Conservation (phyloP, 805 yeast species). For the Nakazawaea ambrosiae region DNA sequence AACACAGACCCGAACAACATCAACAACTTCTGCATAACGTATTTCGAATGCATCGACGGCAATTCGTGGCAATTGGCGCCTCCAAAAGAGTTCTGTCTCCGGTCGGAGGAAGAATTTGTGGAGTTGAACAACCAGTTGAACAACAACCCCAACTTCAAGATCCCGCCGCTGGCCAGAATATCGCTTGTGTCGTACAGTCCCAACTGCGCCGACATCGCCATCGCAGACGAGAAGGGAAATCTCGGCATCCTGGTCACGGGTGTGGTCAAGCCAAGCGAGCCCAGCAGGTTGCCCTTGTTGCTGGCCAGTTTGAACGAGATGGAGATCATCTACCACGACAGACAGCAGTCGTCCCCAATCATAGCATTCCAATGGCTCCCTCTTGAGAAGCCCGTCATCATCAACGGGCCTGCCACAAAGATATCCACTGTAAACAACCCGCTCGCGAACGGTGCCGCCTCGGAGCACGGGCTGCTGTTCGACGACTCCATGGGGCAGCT, state of each 20-base stretch:
- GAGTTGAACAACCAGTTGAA: conserved; percentile 1
- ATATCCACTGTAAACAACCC: conserved; percentile 16
- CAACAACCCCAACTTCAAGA: conserved; percentile 24
- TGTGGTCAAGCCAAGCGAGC: conserved; percentile 27
- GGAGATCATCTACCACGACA: conserved; percentile 43
- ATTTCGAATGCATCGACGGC: conserved; percentile 71
- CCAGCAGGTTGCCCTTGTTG: conserved; percentile 20
- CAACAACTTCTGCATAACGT: conserved; percentile 48
- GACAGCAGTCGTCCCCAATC: conserved; percentile 21
- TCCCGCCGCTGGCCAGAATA: conserved; percentile 20
- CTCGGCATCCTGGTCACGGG: conserved; percentile 51
- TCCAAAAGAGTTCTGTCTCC: conserved; percentile 32
- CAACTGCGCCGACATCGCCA: conserved; percentile 74
- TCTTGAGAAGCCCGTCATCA: conserved; percentile 58
- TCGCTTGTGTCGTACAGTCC: conserved; percentile 64
- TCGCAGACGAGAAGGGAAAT: conserved; percentile 67
- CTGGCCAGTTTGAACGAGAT: conserved; percentile 31
- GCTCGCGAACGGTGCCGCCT: conserved; percentile 27
- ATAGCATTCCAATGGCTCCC: conserved; percentile 68
- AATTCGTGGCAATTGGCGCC: conserved; percentile 69
- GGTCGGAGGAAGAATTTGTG: conserved; percentile 18
- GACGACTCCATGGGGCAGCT: conserved; percentile 24
- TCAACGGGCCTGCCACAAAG: conserved; percentile 51
- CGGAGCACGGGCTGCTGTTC: conserved; percentile 26
- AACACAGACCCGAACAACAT: conserved; percentile 27